phyloP scores from a whole-genome alignment of 805 yeast genomes.

The Candida maesae region DNA sequence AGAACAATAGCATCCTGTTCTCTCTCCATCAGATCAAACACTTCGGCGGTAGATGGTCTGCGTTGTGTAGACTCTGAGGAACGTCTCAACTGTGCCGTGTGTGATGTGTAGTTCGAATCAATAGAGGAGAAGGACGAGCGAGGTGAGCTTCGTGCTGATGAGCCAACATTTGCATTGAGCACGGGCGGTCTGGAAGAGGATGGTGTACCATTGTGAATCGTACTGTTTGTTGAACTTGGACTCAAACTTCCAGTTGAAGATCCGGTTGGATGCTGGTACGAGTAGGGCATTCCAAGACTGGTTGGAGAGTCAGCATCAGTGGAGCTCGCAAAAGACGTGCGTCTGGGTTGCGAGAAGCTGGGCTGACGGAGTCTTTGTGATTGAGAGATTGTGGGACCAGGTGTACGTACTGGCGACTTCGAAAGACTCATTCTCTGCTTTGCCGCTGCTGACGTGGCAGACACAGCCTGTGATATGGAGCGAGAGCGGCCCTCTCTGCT shows the following conservation, averaged over 20 bases:
- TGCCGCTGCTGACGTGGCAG: conserved; percentile 1
- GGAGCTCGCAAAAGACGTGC: conserved; percentile 19
- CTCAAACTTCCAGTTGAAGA: conserved; percentile 7
- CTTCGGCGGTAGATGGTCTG: conserved; percentile 40
- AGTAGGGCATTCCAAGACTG: conserved; percentile 23
- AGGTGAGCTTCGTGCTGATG: conserved; percentile 25
- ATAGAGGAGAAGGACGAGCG: conserved; percentile 16
- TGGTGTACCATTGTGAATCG: neutral
- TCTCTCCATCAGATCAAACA: conserved; percentile 59
- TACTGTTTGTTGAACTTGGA: conserved; percentile 2
- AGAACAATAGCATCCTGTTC: conserved; percentile 76
- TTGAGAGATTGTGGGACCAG: conserved; percentile 10
- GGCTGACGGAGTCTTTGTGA: conserved; percentile 14
- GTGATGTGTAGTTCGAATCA: conserved; percentile 8
- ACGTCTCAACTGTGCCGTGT: conserved; percentile 16
- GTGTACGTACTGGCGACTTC: conserved; percentile 21
- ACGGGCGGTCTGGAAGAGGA: conserved; percentile 11
- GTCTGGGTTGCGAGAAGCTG: conserved; percentile 8
- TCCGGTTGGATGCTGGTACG: conserved; percentile 4
- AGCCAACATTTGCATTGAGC: conserved; percentile 7
- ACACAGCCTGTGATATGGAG: conserved; percentile 3
- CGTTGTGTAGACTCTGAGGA: conserved; percentile 18
- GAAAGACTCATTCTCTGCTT: conserved; percentile 11
- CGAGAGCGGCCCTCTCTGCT: conserved; percentile 13
- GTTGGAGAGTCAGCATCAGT: conserved; percentile 15